These are phyloP conservation scores for Nepenthes mirabilis DNA, from an alignment of 148 eudicot species.

Conservation along the genomic window DNA sequence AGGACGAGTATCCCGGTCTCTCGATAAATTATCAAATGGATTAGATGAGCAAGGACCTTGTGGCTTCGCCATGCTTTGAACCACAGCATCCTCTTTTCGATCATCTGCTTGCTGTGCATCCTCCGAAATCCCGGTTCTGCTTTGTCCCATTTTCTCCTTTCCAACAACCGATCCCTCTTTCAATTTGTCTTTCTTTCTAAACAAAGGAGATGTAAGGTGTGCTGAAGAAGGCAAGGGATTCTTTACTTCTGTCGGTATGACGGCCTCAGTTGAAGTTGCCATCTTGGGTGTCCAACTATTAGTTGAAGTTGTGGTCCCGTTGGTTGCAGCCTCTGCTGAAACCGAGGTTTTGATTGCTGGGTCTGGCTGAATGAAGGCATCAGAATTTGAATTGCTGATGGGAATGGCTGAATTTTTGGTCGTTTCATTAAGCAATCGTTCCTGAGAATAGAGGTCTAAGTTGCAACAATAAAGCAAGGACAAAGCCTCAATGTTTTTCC, in stretches of 20 bases:
- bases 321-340: conserved; percentile 13
- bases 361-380: conserved; percentile 11
- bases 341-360: conserved; percentile 6
- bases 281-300: conserved; percentile 18
- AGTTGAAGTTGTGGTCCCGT: conserved; percentile 7
- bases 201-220: conserved; percentile 32
- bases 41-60: conserved; percentile 37
- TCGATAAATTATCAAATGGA: conserved; percentile 31
- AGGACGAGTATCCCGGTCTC: conserved; percentile 21
- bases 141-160: conserved; percentile 20
- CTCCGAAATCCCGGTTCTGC: conserved; percentile 12
- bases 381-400: conserved; percentile 8
- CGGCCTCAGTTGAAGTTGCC: conserved; percentile 18
- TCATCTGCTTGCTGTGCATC: conserved; percentile 16
- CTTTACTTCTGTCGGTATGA: conserved; percentile 32
- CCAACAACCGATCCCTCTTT: conserved; percentile 26
- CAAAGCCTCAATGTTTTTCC: too few species aligned
- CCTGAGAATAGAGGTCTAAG: conserved; percentile 30
- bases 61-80: conserved; percentile 16
- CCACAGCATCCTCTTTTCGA: conserved; percentile 12
- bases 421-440: conserved; percentile 46
- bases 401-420: conserved; percentile 15
- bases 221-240: conserved; percentile 18
- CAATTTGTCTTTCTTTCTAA: conserved; percentile 27
- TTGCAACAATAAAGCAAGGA: background rate